Base-by-base conservation (phyloP, 306 rosid species). In the Gastrolobium bilobum region DNA sequence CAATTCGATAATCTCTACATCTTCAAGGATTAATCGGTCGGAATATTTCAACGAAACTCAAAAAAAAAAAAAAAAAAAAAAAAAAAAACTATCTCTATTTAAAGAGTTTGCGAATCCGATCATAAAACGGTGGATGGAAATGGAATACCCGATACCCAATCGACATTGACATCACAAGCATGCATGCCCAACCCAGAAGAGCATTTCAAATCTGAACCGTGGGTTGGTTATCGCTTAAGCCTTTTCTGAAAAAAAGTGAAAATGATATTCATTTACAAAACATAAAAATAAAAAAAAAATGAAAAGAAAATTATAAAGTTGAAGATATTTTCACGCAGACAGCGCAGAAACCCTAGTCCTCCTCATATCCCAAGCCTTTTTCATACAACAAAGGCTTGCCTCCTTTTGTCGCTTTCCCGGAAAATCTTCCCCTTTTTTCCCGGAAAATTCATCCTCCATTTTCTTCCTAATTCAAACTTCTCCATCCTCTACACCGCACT, bases 151-250 rank as follows among this genome's bases (percentile, higher is more conserved):
- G 53, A 72, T 43, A 9, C 20, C 48, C 33, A 10, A 0, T 43
- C 0, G 68, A 43, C 57, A 54, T 43, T 35, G 69, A 78, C 51
- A 33, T 14, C 6, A 29, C 39, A 8, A 31, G 5, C 37, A 56
- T 3, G 75, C n/a, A 13, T 60, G 75, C 44, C 33, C 48, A 31
- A 30, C 29, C 2, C 7, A 34, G 10, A 26, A 73, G 6, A 70
- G 26, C 61, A 65, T 67, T 73, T 78, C 37, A 52, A 72, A 78
- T 78, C 83, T 48, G 67, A 73, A 50, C 86, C 79, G 74, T 72
- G 53, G 47, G 29, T 15, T 11, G 37, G 10, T 50, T 56, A 39
- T 20, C 26, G 13, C 62, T 47, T 61, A 38, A 38, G 42, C 42
- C 42, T 5, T 38, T 38, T 5, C 42, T 3, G 42, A 38, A 38